Evolutionary conservation across 352 stramenopile species (phyloP), one percentile per base, ranked within the genome.

Genomic region (Blastocystis sp.): DNA sequence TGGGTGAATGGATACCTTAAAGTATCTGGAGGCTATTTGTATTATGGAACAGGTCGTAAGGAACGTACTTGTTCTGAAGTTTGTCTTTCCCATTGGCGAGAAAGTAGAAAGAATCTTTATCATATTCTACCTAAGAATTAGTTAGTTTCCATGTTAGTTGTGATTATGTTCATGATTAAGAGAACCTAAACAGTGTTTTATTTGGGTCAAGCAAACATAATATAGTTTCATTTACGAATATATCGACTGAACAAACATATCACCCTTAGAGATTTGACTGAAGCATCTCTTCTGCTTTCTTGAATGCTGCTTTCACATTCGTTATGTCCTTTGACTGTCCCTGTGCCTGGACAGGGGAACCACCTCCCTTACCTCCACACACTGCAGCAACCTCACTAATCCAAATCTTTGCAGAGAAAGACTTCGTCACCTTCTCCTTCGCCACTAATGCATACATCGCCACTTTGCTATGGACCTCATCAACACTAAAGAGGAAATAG

Each of bases 351-450:
- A 66, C 58, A 11, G 78, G 60, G 13, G 40, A 66, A 90, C 96
- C 96, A 60, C 96, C 95, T 90, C 96, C 96, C 91, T 98, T 98
- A 90, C 95, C 96, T 89, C 94, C 96, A 91, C 97, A 96, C 75
- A 92, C 92, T 58, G 93, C 91, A 89, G 98, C 94, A 17, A 95
- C 93, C 77, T 94, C 91, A 84, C 95, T 96, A 68, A 98, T 92
- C 96, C 96, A 99, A 89, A 95, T 93, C 77, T 96, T 94, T 19
- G 96, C 96, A 87, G 97, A 94, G 82, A 95, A 92, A 89, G 91
- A 91, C 90, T 93, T 93, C 15, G 89, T 82, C 22, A 90, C 94
- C 44, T 92, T 93, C 90, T 93, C 93, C 77, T 93, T 94, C 91
- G 92, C 93, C 92, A 91, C 98, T 93, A 93, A 95, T 76, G 95